A percentile compares a stretch with the other conserved stretches of the same genome.
These are phyloP conservation scores for Datura wrightii DNA, from an alignment of 257 asterid genomes.

Conservation along the genomic window DNA sequence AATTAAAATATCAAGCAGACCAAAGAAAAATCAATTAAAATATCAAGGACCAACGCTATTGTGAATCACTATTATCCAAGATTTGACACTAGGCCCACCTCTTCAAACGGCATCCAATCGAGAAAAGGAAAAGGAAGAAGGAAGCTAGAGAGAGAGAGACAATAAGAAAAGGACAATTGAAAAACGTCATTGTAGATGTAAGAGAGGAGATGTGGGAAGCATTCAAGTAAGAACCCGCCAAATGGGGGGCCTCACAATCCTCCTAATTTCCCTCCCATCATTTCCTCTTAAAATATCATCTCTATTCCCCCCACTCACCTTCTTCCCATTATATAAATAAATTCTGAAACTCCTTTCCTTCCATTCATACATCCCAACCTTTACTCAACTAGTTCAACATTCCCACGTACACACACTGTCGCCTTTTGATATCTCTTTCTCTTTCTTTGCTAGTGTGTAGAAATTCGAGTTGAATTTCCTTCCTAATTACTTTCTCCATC, in stretches of 20 bases:
- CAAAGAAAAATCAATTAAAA: neutral
- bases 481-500: neutral
- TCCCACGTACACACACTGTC: neutral
- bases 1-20: neutral
- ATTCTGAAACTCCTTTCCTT: neutral
- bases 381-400: neutral
- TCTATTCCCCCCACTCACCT: neutral
- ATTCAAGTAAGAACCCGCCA: conserved; percentile 39
- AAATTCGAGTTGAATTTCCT: neutral
- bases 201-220: neutral
- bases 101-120: conserved; percentile 25
- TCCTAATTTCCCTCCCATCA: neutral
- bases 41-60: neutral
- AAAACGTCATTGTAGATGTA: conserved; percentile 39
- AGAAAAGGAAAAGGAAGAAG: neutral
- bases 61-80: neutral
- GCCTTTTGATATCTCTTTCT: neutral
- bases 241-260: conserved; percentile 25
- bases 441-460: neutral
- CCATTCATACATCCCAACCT: conserved; percentile 27
- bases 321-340: neutral
- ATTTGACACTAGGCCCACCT: neutral
- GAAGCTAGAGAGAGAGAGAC: neutral
- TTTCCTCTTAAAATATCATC: conserved; percentile 1
- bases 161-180: conserved; percentile 41